These are phyloP conservation scores for Orychophragmus violaceus DNA, from an alignment of 345 rosid species.

Conservation along the genomic window DNA sequence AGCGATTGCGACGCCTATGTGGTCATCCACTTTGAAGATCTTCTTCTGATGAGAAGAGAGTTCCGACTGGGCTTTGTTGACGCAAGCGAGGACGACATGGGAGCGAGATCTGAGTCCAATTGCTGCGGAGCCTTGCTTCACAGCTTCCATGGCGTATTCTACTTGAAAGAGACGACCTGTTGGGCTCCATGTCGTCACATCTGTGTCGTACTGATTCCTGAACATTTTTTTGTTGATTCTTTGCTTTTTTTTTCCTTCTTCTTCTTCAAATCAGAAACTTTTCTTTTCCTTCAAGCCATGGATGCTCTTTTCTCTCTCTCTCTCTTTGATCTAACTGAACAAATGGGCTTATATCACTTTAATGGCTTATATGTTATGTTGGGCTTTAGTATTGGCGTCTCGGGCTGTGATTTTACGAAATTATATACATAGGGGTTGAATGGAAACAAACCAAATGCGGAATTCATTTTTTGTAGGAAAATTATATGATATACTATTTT, in stretches of 20 bases:
- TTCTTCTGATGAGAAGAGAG: constrained; percentile 97
- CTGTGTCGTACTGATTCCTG: constrained; percentile 98
- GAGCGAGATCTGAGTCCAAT: constrained; percentile 98
- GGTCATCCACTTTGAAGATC: constrained; percentile 98
- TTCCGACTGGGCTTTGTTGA: constrained; percentile 89
- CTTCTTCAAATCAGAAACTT: background rate
- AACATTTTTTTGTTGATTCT: constrained; percentile 42
- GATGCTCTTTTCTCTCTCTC: background rate
- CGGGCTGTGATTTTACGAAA: background rate
- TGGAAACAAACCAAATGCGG: too few relatives aligned
- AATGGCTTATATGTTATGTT: background rate
- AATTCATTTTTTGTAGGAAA: too few relatives aligned
- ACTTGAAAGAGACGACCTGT: constrained; percentile 95
- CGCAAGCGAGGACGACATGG: constrained; percentile 86
- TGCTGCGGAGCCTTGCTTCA: constrained; percentile 99
- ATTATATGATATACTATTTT: too few relatives aligned
- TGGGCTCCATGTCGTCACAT: constrained; percentile 99
- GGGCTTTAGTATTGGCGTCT: background rate
- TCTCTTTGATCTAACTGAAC: background rate
- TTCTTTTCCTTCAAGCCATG: constrained; percentile 36
- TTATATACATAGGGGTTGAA: too few relatives aligned
- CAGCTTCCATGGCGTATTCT: constrained; percentile 99
- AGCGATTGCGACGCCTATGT: constrained; percentile 93
- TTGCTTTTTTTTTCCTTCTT: background rate
- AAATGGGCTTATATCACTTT: background rate